A percentile compares a stretch with the other conserved stretches of the same genome.
Conservation (phyloP, 306 rosid species). For the Elaeagnus macrophylla region DNA sequence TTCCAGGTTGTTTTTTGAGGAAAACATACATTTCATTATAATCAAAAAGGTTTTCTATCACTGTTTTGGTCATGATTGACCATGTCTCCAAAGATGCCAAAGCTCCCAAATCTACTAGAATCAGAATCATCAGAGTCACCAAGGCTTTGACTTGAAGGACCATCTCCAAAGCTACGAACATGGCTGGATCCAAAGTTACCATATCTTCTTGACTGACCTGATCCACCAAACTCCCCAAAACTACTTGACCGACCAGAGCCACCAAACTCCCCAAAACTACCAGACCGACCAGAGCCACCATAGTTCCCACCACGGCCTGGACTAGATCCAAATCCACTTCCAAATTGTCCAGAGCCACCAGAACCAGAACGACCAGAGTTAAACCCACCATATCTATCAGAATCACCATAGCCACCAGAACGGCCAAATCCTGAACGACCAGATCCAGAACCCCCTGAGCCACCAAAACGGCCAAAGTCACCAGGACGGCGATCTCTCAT, state of each 20-base stretch:
- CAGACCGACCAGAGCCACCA: conserved; percentile 35
- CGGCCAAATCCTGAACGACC: too few species aligned
- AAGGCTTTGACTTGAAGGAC: conserved; percentile 19
- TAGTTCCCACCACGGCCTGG: conserved; percentile 31
- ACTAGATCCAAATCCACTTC: conserved; percentile 24
- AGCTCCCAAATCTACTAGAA: conserved; percentile 20
- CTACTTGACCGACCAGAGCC: background rate
- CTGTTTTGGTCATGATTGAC: background rate
- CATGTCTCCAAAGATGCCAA: conserved; percentile 18
- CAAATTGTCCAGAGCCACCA: conserved; percentile 25
- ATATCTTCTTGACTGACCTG: conserved; percentile 27
- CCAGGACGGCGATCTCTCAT: conserved; percentile 33
- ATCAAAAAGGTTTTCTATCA: conserved; percentile 5
- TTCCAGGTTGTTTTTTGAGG: too few species aligned
- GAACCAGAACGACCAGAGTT: conserved; percentile 34
- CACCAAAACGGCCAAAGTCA: conserved; percentile 36
- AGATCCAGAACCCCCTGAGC: conserved; percentile 2
- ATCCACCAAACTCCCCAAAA: conserved; percentile 19
- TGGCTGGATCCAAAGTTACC: conserved; percentile 30
- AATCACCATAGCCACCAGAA: too few species aligned
- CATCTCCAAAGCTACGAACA: too few species aligned
- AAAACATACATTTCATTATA: background rate
- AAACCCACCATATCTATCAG: too few species aligned
- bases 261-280: conserved; percentile 37
- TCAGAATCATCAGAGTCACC: conserved; percentile 9